Evolutionary conservation across 1,284 basidiomycete species (phyloP).

Genomic region (Rhodotorula sp.): DNA sequence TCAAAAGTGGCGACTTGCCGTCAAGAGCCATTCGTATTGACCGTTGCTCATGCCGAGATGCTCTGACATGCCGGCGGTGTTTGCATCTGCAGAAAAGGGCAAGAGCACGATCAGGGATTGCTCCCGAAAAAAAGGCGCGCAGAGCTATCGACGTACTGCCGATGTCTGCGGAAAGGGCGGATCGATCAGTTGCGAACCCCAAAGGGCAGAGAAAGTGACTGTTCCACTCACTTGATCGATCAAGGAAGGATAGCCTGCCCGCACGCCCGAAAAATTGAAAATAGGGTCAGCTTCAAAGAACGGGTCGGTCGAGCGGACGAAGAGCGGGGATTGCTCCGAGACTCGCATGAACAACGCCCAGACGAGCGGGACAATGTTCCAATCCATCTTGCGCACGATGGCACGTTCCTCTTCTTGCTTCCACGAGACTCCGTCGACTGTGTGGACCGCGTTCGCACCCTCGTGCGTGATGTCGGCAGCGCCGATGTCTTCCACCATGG

Average conservation of each 20-base stretch:
- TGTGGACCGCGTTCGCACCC: neutral
- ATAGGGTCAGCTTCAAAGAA: neutral
- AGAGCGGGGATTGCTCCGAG: neutral
- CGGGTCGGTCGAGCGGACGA: too few species aligned
- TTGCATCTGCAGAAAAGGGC: constrained; percentile 8
- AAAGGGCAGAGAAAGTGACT: neutral
- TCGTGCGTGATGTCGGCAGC: neutral
- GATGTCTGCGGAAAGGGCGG: constrained; percentile 4
- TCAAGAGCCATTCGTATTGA: constrained; percentile 46
- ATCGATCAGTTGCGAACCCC: neutral
- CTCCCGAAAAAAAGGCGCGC: too few species aligned
- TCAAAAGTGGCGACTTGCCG: constrained; percentile 4
- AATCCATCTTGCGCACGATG: constrained; percentile 10
- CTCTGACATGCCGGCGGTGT: constrained; percentile 39
- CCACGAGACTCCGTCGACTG: constrained; percentile 2
- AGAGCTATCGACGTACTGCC: constrained; percentile 15
- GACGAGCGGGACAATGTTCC: constrained; percentile 11
- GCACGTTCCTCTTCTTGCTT: constrained; percentile 11
- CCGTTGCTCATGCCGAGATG: constrained; percentile 38
- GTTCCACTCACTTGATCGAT: constrained; percentile 19
- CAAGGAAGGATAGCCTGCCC: constrained; percentile 23
- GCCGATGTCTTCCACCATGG: neutral
- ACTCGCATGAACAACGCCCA: constrained; percentile 15
- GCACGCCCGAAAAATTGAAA: neutral
- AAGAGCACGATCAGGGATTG: neutral